A percentile compares a stretch with the other conserved stretches of the same genome.
phyloP scores from a whole-genome alignment of 73 alveolate genomes.

The Tetrahymena borealis region DNA sequence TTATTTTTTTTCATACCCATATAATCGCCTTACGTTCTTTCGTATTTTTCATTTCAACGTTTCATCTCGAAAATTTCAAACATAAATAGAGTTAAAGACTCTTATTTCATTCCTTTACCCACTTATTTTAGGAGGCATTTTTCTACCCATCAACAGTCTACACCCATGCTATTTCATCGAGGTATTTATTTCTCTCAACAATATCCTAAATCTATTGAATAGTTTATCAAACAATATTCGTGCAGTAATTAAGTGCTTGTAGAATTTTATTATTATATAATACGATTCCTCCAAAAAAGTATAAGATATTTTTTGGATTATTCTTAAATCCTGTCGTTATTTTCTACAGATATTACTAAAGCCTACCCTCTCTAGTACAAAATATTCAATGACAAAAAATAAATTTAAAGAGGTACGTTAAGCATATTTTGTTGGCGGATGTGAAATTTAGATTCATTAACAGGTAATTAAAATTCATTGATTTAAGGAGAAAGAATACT shows the following conservation, averaged over 20 bases:
- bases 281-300: background rate
- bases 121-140: too few species aligned
- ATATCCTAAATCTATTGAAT: too few species aligned
- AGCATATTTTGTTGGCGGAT: background rate
- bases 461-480: background rate
- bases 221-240: too few species aligned
- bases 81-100: too few species aligned
- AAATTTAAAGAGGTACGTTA: background rate
- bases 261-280: background rate
- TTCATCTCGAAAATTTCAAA: background rate
- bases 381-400: background rate
- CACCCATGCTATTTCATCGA: too few species aligned
- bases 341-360: background rate
- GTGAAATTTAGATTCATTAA: background rate
- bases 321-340: background rate
- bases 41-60: background rate
- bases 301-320: background rate
- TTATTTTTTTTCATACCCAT: background rate
- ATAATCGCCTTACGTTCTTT: background rate
- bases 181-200: too few species aligned
- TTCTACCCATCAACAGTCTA: too few species aligned
- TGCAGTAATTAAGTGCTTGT: background rate
- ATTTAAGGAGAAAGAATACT: too few species aligned
- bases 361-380: background rate
- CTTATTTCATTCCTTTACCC: too few species aligned